A percentile compares a stretch with the other conserved stretches of the same genome.
Evolutionary conservation across 306 rosid species (phyloP).

Genomic region (Castanea mollissima): DNA sequence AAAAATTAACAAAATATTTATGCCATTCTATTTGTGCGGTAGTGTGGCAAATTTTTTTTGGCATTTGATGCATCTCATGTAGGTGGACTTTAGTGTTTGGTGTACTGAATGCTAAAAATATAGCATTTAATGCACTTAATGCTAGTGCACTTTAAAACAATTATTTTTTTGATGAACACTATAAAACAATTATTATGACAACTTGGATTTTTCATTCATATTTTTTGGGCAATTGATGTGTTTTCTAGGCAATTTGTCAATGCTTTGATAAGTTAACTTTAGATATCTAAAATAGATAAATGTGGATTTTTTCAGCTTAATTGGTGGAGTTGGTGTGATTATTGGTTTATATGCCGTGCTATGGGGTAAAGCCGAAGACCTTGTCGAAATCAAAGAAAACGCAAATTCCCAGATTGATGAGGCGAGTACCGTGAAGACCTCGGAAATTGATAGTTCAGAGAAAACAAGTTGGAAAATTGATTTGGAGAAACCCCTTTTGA

Average conservation of each 20-base stretch:
- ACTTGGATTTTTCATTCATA: no score
- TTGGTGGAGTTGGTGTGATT: slow-evolving; percentile 45
- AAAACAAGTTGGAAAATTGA: slow-evolving; percentile 13
- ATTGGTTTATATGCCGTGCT: slow-evolving; percentile 51
- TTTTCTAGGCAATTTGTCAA: not conserved
- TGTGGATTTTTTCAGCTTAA: slow-evolving; percentile 24
- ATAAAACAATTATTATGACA: no score
- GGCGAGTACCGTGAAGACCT: not conserved
- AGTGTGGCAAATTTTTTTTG: no score
- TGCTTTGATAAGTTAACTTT: not conserved
- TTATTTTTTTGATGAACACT: no score
- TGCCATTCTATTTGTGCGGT: no score
- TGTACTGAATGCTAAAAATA: no score
- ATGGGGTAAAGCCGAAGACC: slow-evolving; percentile 60
- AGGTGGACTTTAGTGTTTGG: no score
- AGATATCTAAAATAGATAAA: not conserved
- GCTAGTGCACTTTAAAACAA: no score
- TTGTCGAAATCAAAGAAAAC: not conserved
- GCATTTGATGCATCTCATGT: no score
- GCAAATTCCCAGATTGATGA: not conserved
- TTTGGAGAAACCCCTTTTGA: slow-evolving; percentile 40
- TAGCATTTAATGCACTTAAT: no score
- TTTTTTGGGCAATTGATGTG: not conserved
- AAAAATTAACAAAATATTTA: no score
- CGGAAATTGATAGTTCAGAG: not conserved